Base-by-base conservation (phyloP, 768 basidiomycete genomes). In the Exidia glandulosa region DNA sequence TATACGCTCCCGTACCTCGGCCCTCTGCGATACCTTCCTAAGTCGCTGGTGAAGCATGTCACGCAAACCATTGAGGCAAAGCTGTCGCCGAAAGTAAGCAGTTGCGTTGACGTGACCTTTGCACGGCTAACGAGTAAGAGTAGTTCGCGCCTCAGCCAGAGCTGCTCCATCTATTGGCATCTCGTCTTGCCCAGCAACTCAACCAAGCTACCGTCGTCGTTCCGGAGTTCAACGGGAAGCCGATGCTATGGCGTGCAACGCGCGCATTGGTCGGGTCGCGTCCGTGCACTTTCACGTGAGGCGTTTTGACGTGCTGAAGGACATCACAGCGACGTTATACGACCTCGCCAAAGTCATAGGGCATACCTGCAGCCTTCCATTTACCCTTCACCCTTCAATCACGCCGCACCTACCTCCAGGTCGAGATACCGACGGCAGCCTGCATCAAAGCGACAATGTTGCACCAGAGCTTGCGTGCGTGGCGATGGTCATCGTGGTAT, bases 1-100 rank as follows among this genome's bases (percentile, higher is more conserved):
- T 85, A 88, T 66, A 76, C 83, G 34, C 76, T 96, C 41, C 92
- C 91, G 1, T 94, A 93, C 72, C 76, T 96, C 45, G 87, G 92
- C 64, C 79, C 83, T 32, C 70, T 83, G 32, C 79, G 81, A 32
- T 66, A 81, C 33, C 72, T 95, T 6, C 88, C 91, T 1, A 62
- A 61, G 32, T 74, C 72, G 19, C 81, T 94, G 79, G 76, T 76
- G 2, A 66, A 70, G 41, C 90, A 92, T 73, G 81, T 95, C 57
- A 87, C 86, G 32, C 86, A 85, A 71, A 81, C 88, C 61, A 81
- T 77, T 50, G 73, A 77, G 32, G 79, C 79, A 68, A 83, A 85
- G 30, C 73, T 92, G 63, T 85, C 86, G 52, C 90, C 90, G 55
- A 73, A 75, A 65, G 91, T 92, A 73, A 62, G 85, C 70, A 14